A percentile compares a stretch with the other conserved stretches of the same genome.
Evolutionary conservation across 2,329 filamentous ascomycete genomes (phyloP).

Genomic region (Thermomyces lanuginosus): DNA sequence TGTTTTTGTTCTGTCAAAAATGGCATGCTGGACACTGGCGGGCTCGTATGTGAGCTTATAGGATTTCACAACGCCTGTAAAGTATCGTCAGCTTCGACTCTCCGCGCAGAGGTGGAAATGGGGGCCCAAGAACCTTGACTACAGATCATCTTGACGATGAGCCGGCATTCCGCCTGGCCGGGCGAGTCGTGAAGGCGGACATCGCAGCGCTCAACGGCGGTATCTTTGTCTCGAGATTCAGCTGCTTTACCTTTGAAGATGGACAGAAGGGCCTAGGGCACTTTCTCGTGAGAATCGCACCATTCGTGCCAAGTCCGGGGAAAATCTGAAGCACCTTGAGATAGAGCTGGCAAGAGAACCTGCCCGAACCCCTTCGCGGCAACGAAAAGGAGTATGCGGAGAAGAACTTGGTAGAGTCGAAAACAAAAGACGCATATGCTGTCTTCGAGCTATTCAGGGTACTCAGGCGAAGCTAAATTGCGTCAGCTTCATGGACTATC

Average conservation of each 20-base stretch:
- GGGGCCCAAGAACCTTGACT: constrained; percentile 32
- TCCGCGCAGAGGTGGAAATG: neutral
- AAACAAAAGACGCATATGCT: constrained; percentile 43
- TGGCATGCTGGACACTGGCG: constrained; percentile 44
- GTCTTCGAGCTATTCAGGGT: constrained; percentile 48
- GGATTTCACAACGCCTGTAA: constrained; percentile 44
- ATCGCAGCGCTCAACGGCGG: constrained; percentile 45
- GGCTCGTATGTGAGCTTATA: constrained; percentile 50
- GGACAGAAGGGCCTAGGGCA: constrained; percentile 40
- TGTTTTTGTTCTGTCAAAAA: constrained; percentile 42
- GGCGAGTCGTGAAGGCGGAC: constrained; percentile 41
- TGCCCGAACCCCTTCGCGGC: constrained; percentile 12
- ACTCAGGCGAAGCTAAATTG: constrained; percentile 40
- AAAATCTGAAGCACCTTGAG: constrained; percentile 32
- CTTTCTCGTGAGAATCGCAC: constrained; percentile 3
- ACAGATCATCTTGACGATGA: constrained; percentile 46
- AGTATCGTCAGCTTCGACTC: neutral
- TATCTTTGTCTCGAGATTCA: constrained; percentile 41
- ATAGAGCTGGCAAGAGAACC: constrained; percentile 44
- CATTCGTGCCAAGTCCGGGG: neutral
- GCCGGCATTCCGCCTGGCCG: constrained; percentile 42
- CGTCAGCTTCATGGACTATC: neutral
- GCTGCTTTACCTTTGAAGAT: constrained; percentile 44
- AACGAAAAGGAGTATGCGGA: constrained; percentile 38
- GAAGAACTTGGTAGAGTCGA: constrained; percentile 41